Base-by-base conservation (phyloP, 495 filamentous ascomycete genomes). In the Durotheca rogersii region DNA sequence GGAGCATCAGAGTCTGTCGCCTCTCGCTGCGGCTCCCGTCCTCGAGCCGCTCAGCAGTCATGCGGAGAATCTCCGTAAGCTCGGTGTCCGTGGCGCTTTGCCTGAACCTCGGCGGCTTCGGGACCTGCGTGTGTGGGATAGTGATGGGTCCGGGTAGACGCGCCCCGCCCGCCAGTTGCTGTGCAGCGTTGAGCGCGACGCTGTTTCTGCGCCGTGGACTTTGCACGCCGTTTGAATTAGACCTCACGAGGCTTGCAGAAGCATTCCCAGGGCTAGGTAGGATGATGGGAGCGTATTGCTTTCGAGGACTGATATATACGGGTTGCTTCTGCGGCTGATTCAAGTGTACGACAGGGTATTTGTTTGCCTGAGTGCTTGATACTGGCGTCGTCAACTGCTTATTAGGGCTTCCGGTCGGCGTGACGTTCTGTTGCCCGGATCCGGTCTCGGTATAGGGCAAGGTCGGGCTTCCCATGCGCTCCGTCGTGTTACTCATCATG, bases 21-120 rank as follows among this genome's bases (percentile, higher is more conserved):
- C 56, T 48, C 10, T 57, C 34, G 31, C 62, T 64, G 11, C 48
- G 29, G 10, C 36, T 51, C 6, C 70, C 70, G 29, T 68, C 66
- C 14, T 66, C 66, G n/a, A 76, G 51, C 20, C 68, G 58, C 54
- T 70, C 61, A 18, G 72, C 72, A 0, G 72, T 76, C 19, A 68
- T 69, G 12, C 56, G 62, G 15, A 76, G 50, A 16, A 76, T 76
- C 29, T 71, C 61, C 1, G 69, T 58, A 17, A 76, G 44, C 2
- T 67, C 70, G 21, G 69, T 66, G 38, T 74, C 70, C 2, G 72
- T 71, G 23, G 60, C 68, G 34, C 44, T 49, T 23, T 67, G 56
- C 36, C 60, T 56, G 15, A 53, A 47, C 11, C 52, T 52, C 4
- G 41, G 53, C 33, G 38, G 58, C 20, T 48, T 38, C 3, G 51